Base-by-base conservation (phyloP, 257 asterid genomes). In the Prunella vulgaris region DNA sequence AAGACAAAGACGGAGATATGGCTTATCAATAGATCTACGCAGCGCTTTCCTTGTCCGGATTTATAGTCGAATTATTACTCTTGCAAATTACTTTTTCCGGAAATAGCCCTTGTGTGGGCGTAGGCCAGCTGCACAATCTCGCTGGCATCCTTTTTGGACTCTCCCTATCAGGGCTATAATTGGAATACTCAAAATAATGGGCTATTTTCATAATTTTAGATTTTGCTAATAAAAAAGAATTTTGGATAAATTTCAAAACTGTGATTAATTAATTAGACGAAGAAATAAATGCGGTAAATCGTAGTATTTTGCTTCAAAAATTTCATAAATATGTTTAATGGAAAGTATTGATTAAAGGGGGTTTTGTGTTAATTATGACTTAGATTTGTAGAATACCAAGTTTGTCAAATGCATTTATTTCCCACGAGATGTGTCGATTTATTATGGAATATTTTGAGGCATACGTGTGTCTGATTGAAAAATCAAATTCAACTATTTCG, bases 1-100 rank as follows among this genome's bases (percentile, higher is more conserved):
- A 35, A 32, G 73, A 73, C 40, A 48, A 42, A 59, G 69, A 66
- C 74, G 78, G 63, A 60, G 59, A 68, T 68, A 67, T 74, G 70
- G 74, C 51, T 46, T 44, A 74, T 66, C 57, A 15, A 66, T 59
- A 59, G 78, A 68, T 74, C 74, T 49, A 60, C 65, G 27, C 65
- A 60, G 70, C 74, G 70, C 13, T 33, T 60, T 49, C 30, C 51
- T 46, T 46, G 64, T 59, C 69, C 52, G 40, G 15, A 37, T 74
- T 24, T 74, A 60, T 68, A 60, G 22, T 38, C 24, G 20, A n/a
- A 62, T 60, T 58, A 58, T 25, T 28, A 58, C 15, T 14, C 42
- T 46, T 65, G 53, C 68, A 40, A 18, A 30, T 72, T 63, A 32
- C 22, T 15, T 27, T 66, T 73, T 66, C 68, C 78, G 17, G 24